Percentiles rank a stretch among this genome's conserved stretches.
Evolutionary conservation across 176 grass and related monocot species (phyloP).

Genomic region (Zoysia pacifica): DNA sequence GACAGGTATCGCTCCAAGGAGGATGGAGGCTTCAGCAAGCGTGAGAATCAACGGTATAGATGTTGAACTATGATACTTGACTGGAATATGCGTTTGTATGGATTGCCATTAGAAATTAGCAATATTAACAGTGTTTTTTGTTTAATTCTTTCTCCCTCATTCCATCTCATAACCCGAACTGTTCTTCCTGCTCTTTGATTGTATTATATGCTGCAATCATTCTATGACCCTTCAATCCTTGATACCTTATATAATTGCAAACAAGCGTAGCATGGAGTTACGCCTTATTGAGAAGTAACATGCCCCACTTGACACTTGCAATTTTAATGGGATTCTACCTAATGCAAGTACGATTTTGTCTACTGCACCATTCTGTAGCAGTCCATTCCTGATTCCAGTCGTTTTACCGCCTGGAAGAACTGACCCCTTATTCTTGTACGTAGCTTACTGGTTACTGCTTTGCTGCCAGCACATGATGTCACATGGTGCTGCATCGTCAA

Average conservation of each 20-base stretch:
- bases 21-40: constrained; percentile 58
- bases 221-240: constrained; percentile 21
- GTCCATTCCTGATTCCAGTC: constrained; percentile 24
- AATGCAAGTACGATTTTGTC: constrained; percentile 33
- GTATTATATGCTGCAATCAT: constrained; percentile 59
- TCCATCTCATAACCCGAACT: constrained; percentile 28
- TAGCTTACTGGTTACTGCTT: constrained; percentile 19
- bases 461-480: constrained; percentile 42
- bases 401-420: neutral
- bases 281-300: neutral
- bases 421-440: constrained; percentile 31
- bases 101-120: constrained; percentile 40
- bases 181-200: constrained; percentile 44
- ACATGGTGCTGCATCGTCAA: constrained; percentile 35
- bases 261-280: constrained; percentile 48
- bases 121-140: constrained; percentile 43
- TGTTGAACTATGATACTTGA: constrained; percentile 22
- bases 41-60: constrained; percentile 59
- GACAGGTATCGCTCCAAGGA: constrained; percentile 53
- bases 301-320: neutral
- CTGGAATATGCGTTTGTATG: constrained; percentile 27
- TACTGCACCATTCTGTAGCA: neutral
- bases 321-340: constrained; percentile 29
- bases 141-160: constrained; percentile 40
- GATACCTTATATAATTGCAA: constrained; percentile 43